phyloP scores from a whole-genome alignment of 31 red algal species.

The Asparagopsis taxiformis region DNA sequence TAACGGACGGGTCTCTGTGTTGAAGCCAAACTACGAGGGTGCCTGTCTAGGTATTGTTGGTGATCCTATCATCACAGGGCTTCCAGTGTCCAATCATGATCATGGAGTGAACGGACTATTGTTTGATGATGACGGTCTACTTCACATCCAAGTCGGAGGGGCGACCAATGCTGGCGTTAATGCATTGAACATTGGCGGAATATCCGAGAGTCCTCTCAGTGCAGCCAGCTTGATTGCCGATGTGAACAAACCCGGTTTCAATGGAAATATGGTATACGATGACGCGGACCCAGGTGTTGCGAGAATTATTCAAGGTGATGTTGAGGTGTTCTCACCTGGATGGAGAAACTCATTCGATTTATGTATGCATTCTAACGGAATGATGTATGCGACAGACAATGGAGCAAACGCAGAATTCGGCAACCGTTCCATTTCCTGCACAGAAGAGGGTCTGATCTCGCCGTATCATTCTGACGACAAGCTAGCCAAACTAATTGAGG shows the following conservation, averaged over 20 bases:
- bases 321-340: conserved; percentile 30
- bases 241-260: conserved; percentile 10
- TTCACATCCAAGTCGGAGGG: conserved; percentile 31
- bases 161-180: conserved; percentile 50
- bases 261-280: conserved; percentile 49
- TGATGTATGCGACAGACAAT: conserved; percentile 52
- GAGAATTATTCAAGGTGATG: conserved; percentile 10
- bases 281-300: conserved; percentile 41
- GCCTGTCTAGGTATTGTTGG: conserved; percentile 29
- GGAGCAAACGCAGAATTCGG: conserved; percentile 60
- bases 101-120: conserved; percentile 45
- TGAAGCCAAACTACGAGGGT: not conserved
- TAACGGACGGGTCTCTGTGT: conserved; percentile 49
- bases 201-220: conserved; percentile 40
- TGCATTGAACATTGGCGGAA: conserved; percentile 36
- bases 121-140: conserved; percentile 29
- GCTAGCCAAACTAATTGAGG: conserved; percentile 34
- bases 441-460: conserved; percentile 11
- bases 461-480: conserved; percentile 38
- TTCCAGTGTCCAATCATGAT: conserved; percentile 65
- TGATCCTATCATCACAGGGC: conserved; percentile 42
- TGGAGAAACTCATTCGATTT: conserved; percentile 46
- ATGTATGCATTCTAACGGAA: conserved; percentile 25
- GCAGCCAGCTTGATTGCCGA: conserved; percentile 43
- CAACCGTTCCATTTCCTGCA: conserved; percentile 20